Evolutionary conservation across 129 eudicot species (phyloP).

Genomic region (Sambucus nigra): DNA sequence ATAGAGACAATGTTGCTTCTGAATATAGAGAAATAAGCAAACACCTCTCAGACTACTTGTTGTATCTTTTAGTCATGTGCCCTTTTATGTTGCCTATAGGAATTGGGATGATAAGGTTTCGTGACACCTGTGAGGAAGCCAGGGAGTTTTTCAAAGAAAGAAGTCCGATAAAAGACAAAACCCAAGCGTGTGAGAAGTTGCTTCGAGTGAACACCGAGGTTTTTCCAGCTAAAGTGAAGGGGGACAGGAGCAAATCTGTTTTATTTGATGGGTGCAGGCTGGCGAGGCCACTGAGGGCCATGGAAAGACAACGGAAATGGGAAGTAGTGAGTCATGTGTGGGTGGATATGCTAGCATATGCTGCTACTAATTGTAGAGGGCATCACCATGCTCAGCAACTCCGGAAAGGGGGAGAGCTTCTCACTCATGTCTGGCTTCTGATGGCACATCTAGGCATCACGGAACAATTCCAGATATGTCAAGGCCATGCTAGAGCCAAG

Average conservation of each 20-base stretch:
- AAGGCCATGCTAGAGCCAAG: constrained; percentile 67
- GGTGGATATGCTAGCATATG: constrained; percentile 40
- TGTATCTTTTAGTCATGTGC: constrained; percentile 32
- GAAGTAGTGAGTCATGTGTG: constrained; percentile 32
- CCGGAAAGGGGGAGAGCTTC: constrained; percentile 44
- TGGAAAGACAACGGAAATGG: constrained; percentile 23
- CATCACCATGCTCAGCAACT: constrained; percentile 42
- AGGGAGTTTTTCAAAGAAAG: constrained; percentile 26
- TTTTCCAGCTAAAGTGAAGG: constrained; percentile 35
- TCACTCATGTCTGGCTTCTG: constrained; percentile 64
- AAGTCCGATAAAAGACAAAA: constrained; percentile 1
- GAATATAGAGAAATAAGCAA: constrained; percentile 23
- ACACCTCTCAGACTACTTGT: constrained; percentile 33
- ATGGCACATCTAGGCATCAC: constrained; percentile 66
- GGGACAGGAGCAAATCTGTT: constrained; percentile 44
- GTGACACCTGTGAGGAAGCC: constrained; percentile 48
- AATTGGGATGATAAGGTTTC: constrained; percentile 36
- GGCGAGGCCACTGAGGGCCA: constrained; percentile 20
- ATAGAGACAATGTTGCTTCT: constrained; percentile 3
- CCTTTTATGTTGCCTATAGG: constrained; percentile 46
- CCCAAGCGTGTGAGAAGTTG: constrained; percentile 25
- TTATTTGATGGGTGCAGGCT: constrained; percentile 45
- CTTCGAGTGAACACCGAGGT: constrained; percentile 36
- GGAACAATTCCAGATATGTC: constrained; percentile 44
- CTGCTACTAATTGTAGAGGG: constrained; percentile 37